phyloP scores from a whole-genome alignment of 805 yeast species.

The Metschnikowia sp. region DNA sequence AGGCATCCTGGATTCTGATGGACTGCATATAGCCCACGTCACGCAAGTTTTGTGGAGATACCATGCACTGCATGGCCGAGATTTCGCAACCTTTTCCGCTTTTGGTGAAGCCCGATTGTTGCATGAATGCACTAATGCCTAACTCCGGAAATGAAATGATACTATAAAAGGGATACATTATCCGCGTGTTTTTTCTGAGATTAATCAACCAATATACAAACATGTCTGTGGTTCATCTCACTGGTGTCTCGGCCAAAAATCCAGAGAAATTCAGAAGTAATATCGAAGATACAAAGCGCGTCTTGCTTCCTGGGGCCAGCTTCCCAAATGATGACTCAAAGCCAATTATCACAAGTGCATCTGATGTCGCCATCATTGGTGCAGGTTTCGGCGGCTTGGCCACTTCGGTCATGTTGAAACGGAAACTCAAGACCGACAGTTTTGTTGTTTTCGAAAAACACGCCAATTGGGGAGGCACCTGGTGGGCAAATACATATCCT shows the following conservation, averaged over 20 bases:
- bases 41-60: background rate
- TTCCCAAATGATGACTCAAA: constrained; percentile 15
- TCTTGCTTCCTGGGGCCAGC: constrained; percentile 23
- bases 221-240: constrained; percentile 25
- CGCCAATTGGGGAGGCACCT: constrained; percentile 40
- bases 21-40: too few species aligned
- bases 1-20: too few species aligned
- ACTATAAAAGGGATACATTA: too few species aligned
- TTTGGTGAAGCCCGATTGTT: too few species aligned
- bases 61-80: background rate
- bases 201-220: background rate
- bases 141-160: too few species aligned
- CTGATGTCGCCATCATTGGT: constrained; percentile 37
- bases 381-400: constrained; percentile 41
- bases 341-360: constrained; percentile 20
- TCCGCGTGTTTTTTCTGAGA: background rate
- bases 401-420: constrained; percentile 26
- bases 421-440: constrained; percentile 27
- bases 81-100: too few species aligned
- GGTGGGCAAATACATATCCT: constrained; percentile 46
- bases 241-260: constrained; percentile 29
- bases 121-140: too few species aligned
- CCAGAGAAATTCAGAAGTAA: constrained; percentile 31
- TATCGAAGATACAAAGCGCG: constrained; percentile 24
- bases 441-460: constrained; percentile 38